Base-by-base conservation (phyloP, 2,329 filamentous ascomycete genomes). In the Fusarium tuaranense region DNA sequence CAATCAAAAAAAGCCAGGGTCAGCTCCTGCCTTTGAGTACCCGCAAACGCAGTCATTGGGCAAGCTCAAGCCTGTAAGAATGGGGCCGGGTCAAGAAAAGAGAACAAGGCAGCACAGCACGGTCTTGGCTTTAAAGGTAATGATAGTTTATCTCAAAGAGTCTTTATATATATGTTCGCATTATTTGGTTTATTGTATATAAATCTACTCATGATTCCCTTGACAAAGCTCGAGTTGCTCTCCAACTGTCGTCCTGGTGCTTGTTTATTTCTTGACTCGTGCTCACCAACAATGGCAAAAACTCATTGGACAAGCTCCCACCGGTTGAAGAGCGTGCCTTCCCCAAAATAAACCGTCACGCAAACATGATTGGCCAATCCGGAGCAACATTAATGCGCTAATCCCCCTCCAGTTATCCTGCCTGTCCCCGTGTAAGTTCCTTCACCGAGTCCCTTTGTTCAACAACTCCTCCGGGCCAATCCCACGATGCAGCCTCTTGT, bases 381-480 rank as follows among this genome's bases (percentile, higher is more conserved):
- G 72, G 72, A 74, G 58, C 69, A 74, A 75, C 69, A 53, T 73
- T 70, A 46, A 67, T 75, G 70, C 72, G 72, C 20, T 30, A 9
- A 30, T 62, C n/a, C 51, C 48, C 48, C 27, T 32, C 58, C 30
- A 27, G 20, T 27, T 27, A 7, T 20, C 41, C 12, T 13, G 20
- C n/a, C 41, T 20, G 41, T 58, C 65, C 30, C 53, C 63, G 66
- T 74, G 72, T 75, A 73, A 75, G 72, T 74, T 70, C 67, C 46
- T 44, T 63, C 66, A 74, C 72, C 72, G 69, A 74, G 72, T 73
- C 38, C 41, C 59, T 65, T 63, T 75, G 66, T 70, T 74, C 60
- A 67, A 75, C 72, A 57, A 41, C 61, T 69, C 59, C 36, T 55
- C 62, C 39, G 38, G 53, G 38, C 39, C 65, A 68, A 75, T 65